These are phyloP conservation scores for Vigna nakashimae DNA, from an alignment of 306 rosid genomes.

Conservation along the genomic window DNA sequence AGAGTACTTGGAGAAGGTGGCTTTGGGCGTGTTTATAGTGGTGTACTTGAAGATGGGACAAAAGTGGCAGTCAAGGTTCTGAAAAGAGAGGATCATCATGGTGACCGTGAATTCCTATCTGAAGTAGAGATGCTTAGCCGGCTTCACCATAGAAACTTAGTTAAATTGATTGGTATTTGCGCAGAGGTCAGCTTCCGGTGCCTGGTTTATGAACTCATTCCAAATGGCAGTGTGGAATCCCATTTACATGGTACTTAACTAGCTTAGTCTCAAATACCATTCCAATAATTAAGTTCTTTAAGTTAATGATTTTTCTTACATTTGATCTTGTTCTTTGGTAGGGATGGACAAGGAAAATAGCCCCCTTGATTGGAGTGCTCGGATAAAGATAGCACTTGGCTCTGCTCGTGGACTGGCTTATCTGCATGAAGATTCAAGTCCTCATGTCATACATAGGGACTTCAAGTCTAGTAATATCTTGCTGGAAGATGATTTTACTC, in stretches of 20 bases:
- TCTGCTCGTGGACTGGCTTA: slow-evolving; percentile 96
- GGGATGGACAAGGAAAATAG: slow-evolving; percentile 75
- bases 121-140: slow-evolving; percentile 99
- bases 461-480: slow-evolving; percentile 95
- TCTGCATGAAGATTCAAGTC: slow-evolving; percentile 97
- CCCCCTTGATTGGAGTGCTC: slow-evolving; percentile 81
- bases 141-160: slow-evolving; percentile 96
- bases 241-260: slow-evolving; percentile 82
- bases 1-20: slow-evolving; percentile 97
- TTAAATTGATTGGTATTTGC: slow-evolving; percentile 92
- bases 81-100: slow-evolving; percentile 96
- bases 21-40: slow-evolving; percentile 90
- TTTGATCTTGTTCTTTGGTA: slow-evolving; percentile 47
- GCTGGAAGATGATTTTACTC: slow-evolving; percentile 90
- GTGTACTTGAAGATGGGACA: slow-evolving; percentile 79
- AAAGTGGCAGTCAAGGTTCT: slow-evolving; percentile 91
- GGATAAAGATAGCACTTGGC: slow-evolving; percentile 95
- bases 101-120: slow-evolving; percentile 90
- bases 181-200: slow-evolving; percentile 76
- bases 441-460: slow-evolving; percentile 94
- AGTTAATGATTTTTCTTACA: slow-evolving; percentile 25
- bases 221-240: slow-evolving; percentile 98
- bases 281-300: slow-evolving; percentile 31
- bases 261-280: slow-evolving; percentile 13
- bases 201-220: slow-evolving; percentile 91